Evolutionary conservation across 371 early-diverging fungal genomes (phyloP).

Genomic region (Zychaea mexicana): DNA sequence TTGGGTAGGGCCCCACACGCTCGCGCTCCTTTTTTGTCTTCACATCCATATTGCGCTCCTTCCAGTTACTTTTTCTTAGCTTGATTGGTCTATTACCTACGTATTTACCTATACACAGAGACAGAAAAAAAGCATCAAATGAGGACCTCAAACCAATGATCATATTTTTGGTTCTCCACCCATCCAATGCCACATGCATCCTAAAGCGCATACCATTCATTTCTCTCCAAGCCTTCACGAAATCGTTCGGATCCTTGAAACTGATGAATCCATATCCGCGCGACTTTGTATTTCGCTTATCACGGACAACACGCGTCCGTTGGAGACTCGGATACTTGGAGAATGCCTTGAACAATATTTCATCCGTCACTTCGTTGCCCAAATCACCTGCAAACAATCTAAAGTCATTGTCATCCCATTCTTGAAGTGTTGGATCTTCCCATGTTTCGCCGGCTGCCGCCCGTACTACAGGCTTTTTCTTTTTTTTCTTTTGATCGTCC

Average conservation of each 20-base stretch:
- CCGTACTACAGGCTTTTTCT: conserved; percentile 62
- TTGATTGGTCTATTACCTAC: conserved; percentile 95
- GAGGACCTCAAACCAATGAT: neutral
- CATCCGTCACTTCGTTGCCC: conserved; percentile 88
- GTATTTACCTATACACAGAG: conserved; percentile 78
- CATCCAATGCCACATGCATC: neutral
- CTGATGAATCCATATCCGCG: conserved; percentile 86
- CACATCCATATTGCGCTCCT: conserved; percentile 84
- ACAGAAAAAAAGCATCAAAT: neutral
- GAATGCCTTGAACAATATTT: conserved; percentile 75
- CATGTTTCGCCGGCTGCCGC: conserved; percentile 93
- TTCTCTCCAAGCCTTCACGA: conserved; percentile 83
- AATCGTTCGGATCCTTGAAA: conserved; percentile 84
- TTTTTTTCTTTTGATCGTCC: conserved; percentile 10
- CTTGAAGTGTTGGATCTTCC: conserved; percentile 89
- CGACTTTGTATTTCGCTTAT: conserved; percentile 77
- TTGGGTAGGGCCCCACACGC: conserved; percentile 47
- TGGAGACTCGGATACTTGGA: conserved; percentile 78
- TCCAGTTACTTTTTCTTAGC: conserved; percentile 92
- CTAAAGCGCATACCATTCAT: conserved; percentile 74
- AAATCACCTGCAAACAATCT: conserved; percentile 88
- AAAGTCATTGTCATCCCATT: conserved; percentile 92
- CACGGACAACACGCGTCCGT: conserved; percentile 79
- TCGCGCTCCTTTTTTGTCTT: conserved; percentile 49
- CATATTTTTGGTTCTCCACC: neutral